Percentiles rank a stretch among this genome's conserved stretches.
Conservation (phyloP, 768 basidiomycete genomes). For the Leccinum fibrillosum region DNA sequence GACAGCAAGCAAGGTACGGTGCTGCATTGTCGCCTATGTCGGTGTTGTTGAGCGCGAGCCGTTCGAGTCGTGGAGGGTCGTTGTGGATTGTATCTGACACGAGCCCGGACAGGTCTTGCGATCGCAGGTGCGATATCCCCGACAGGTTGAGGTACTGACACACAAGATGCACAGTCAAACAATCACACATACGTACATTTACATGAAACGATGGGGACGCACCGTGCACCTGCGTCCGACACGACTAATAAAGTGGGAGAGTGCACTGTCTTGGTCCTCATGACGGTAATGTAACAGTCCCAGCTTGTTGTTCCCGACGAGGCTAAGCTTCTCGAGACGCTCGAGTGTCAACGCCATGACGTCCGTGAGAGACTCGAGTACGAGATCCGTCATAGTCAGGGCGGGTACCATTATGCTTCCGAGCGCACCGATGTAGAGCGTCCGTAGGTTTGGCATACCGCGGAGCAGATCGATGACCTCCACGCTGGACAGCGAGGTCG, state of each 20-base stretch:
- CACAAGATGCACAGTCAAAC: background rate
- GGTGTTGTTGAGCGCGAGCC: slow-evolving; percentile 57
- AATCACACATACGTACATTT: background rate
- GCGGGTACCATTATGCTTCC: slow-evolving; percentile 47
- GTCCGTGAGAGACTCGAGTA: slow-evolving; percentile 42
- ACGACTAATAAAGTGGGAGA: slow-evolving; percentile 44
- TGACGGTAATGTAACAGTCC: slow-evolving; percentile 30
- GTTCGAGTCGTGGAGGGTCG: slow-evolving; percentile 39
- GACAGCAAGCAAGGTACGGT: slow-evolving; percentile 51
- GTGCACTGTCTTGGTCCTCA: slow-evolving; percentile 26
- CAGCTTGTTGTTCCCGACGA: slow-evolving; percentile 64
- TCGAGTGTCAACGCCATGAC: slow-evolving; percentile 31
- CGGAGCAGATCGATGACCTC: slow-evolving; percentile 42
- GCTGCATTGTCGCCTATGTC: slow-evolving; percentile 56
- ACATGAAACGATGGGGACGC: slow-evolving; percentile 2
- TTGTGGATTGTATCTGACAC: slow-evolving; percentile 19
- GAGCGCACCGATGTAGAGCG: slow-evolving; percentile 56
- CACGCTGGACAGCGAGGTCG: slow-evolving; percentile 41
- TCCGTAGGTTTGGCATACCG: slow-evolving; percentile 41
- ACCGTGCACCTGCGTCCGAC: slow-evolving; percentile 64
- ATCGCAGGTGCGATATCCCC: slow-evolving; percentile 47
- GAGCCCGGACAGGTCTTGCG: slow-evolving; percentile 50
- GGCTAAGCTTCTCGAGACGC: slow-evolving; percentile 49
- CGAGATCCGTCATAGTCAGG: slow-evolving; percentile 55
- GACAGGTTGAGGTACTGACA: slow-evolving; percentile 58